Percentiles rank a stretch among this genome's conserved stretches.
Conservation (phyloP, 768 basidiomycete genomes). For the Crepidotus variabilis region DNA sequence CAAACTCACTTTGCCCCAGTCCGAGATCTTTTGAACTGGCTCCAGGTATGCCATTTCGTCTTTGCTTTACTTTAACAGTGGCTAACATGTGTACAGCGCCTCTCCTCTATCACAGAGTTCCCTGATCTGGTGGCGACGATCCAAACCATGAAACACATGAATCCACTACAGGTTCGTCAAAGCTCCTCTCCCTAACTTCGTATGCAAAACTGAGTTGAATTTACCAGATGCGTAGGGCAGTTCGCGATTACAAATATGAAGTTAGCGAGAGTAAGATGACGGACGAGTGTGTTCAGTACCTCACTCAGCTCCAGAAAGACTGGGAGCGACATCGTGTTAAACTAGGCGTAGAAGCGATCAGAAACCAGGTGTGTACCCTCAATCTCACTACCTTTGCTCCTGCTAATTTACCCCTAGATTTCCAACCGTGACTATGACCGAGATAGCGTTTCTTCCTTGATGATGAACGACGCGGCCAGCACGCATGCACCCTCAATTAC, state of each 20-base stretch:
- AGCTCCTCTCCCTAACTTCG: not conserved
- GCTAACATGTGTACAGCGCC: conserved; percentile 44
- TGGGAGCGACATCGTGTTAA: conserved; percentile 94
- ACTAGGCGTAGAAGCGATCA: conserved; percentile 78
- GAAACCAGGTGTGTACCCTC: conserved; percentile 61
- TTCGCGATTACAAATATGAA: conserved; percentile 92
- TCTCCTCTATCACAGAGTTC: conserved; percentile 87
- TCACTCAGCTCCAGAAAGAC: conserved; percentile 93
- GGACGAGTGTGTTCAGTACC: conserved; percentile 92
- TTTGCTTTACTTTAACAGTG: not conserved
- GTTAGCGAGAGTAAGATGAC: conserved; percentile 90
- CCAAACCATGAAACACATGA: conserved; percentile 80
- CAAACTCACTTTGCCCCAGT: conserved; percentile 81
- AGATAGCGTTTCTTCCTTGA: conserved; percentile 50
- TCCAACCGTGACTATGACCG: conserved; percentile 65
- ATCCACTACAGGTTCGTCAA: conserved; percentile 76
- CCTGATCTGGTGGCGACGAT: conserved; percentile 86
- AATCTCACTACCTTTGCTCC: not conserved
- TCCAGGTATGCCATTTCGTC: conserved; percentile 52
- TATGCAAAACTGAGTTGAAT: not conserved
- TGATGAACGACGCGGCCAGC: conserved; percentile 38
- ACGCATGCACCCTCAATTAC: conserved; percentile 31
- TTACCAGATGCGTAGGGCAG: conserved; percentile 83
- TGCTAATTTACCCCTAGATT: conserved; percentile 39
- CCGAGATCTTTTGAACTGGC: conserved; percentile 79